Evolutionary conservation across 2,329 filamentous ascomycete species (phyloP), one percentile per base, ranked within the genome.

Genomic region (Neonectria magnoliae): DNA sequence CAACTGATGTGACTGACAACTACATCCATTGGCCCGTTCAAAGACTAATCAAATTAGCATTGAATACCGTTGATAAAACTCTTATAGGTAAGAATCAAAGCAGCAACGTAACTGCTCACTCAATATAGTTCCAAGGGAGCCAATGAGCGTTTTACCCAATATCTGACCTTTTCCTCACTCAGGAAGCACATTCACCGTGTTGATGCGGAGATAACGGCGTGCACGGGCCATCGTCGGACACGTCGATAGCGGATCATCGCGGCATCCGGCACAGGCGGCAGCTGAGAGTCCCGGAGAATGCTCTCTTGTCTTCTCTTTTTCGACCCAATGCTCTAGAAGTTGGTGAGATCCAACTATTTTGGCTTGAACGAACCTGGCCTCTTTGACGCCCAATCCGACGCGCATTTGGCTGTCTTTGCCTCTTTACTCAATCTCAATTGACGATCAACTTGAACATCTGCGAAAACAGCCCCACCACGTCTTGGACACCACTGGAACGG

Each of bases 391-490:
- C 4, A 14, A 14, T 7, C 22, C 25, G 47, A 20, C 22, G n/a
- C 22, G 22, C 4, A 14, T 20, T 51, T 33, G 29, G 29, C 10
- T n/a, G 48, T 20, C 8, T 8, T 9, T 16, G 10, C 14, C 25
- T 29, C 25, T 25, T n/a, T 14, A n/a, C 20, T 58, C 42, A 55
- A 58, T 64, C 44, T 22, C 61, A 45, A 36, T 60, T 29, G 45
- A 47, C 31, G 31, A 52, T 8, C 20, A 20, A 16, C 14, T 10
- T 31, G 4, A 36, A 20, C 10, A 8, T 7, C 27, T 2, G 13
- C 25, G 25, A 50, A 50, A 50, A 31, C 36, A 45, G 54, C 67
- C 65, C 71, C 71, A 70, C 71, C 62, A 62, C 55, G 51, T 20
- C 50, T 41, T 47, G 56, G 68, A 63, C 63, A 64, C 36, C 33